phyloP scores from a whole-genome alignment of 352 stramenopile genomes.

The Globisporangium canariense region DNA sequence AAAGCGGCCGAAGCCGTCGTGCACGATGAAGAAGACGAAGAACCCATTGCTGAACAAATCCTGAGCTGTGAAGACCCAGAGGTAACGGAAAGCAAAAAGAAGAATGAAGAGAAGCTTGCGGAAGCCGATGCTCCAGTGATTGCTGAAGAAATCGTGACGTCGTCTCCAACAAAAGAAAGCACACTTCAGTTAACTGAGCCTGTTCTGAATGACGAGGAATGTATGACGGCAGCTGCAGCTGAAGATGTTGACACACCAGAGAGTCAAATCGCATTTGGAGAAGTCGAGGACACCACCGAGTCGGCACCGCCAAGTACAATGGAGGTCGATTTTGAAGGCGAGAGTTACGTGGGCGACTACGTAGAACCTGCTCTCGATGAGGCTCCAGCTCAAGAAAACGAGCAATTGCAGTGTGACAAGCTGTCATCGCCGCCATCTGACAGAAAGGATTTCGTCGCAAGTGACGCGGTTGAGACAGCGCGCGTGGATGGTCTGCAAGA shows the following conservation, averaged over 20 bases:
- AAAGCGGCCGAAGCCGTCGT: not conserved
- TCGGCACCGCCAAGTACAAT: not conserved
- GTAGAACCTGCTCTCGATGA: not conserved
- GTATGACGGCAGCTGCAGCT: too few species aligned
- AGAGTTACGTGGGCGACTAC: not conserved
- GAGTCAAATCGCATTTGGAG: not conserved
- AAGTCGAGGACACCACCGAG: conserved; percentile 6
- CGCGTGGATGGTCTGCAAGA: not conserved
- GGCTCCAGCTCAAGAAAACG: too few species aligned
- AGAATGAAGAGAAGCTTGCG: not conserved
- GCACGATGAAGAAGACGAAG: conserved; percentile 8
- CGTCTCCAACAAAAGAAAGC: conserved; percentile 12
- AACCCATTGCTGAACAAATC: conserved; percentile 16
- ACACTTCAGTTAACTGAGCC: not conserved
- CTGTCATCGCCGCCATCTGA: not conserved
- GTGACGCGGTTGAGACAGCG: not conserved
- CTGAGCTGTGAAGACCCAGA: not conserved
- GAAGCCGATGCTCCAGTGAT: conserved; percentile 11
- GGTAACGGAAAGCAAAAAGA: not conserved
- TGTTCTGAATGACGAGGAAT: not conserved
- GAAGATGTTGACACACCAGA: not conserved
- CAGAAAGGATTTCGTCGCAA: not conserved
- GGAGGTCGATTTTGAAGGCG: not conserved
- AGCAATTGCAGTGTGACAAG: not conserved
- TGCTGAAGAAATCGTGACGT: conserved; percentile 11